Evolutionary conservation across 23 red algal genomes (phyloP).

Genomic region (Pyropia yezoensis): DNA sequence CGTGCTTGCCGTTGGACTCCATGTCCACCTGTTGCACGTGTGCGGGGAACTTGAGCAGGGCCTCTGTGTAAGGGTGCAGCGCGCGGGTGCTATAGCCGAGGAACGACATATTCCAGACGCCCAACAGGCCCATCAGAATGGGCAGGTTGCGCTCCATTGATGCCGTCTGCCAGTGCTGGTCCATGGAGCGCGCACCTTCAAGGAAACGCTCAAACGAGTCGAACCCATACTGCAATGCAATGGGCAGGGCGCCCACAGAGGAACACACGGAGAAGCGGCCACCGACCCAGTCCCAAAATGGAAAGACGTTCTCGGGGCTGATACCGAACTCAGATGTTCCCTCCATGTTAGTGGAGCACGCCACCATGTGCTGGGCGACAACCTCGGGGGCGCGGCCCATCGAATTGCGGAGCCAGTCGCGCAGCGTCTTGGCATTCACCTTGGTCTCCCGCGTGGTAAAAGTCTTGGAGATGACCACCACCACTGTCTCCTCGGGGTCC

Average conservation of each 20-base stretch:
- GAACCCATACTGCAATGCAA: slow-evolving; percentile 93
- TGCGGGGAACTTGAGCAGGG: slow-evolving; percentile 81
- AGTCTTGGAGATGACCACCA: slow-evolving; percentile 92
- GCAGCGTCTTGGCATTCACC: slow-evolving; percentile 93
- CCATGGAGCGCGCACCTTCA: slow-evolving; percentile 73
- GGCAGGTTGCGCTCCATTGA: slow-evolving; percentile 71
- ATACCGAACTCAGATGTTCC: slow-evolving; percentile 81
- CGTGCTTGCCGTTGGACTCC: slow-evolving; percentile 98
- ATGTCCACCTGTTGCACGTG: slow-evolving; percentile 99
- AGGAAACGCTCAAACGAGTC: slow-evolving; percentile 65
- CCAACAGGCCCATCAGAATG: slow-evolving; percentile 76
- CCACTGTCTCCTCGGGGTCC: slow-evolving; percentile 79
- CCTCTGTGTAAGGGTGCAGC: slow-evolving; percentile 85
- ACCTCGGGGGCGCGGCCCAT: slow-evolving; percentile 44
- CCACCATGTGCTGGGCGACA: slow-evolving; percentile 87
- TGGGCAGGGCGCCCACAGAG: slow-evolving; percentile 84
- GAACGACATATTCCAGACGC: slow-evolving; percentile 96
- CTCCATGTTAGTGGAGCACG: slow-evolving; percentile 68
- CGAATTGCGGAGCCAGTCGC: slow-evolving; percentile 52
- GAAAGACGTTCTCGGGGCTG: slow-evolving; percentile 66
- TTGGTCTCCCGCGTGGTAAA: slow-evolving; percentile 98
- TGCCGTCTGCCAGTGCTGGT: slow-evolving; percentile 61
- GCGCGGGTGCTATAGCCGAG: slow-evolving; percentile 75
- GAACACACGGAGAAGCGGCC: slow-evolving; percentile 88
- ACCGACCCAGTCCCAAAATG: slow-evolving; percentile 99